A percentile compares a stretch with the other conserved stretches of the same genome.
These are phyloP conservation scores for Syncephalis fuscata DNA, from an alignment of 371 early-diverging fungal species.

Conservation along the genomic window DNA sequence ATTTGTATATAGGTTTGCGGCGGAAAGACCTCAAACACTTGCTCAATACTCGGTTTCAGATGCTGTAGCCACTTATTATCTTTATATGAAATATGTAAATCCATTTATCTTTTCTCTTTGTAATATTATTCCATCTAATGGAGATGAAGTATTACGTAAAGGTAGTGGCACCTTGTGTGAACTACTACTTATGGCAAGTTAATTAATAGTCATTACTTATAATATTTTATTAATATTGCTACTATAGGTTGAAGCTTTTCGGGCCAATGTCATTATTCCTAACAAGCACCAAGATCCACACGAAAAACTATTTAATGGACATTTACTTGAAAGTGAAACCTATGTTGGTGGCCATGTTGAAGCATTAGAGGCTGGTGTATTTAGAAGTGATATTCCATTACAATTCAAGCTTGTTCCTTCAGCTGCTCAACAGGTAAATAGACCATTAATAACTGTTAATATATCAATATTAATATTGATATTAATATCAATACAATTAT, in stretches of 20 bases:
- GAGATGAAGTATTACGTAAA: constrained; percentile 93
- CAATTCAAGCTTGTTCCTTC: constrained; percentile 69
- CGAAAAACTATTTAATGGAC: constrained; percentile 76
- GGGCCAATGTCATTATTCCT: constrained; percentile 88
- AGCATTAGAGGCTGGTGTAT: constrained; percentile 97
- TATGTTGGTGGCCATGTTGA: constrained; percentile 99
- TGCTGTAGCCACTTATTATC: constrained; percentile 98
- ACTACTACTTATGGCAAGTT: constrained; percentile 82
- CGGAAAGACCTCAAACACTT: constrained; percentile 88
- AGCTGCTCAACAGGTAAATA: constrained; percentile 46
- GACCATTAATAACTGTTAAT: background rate
- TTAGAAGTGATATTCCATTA: constrained; percentile 89
- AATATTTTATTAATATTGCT: constrained; percentile 1
- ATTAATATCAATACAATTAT: background rate
- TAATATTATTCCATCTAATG: constrained; percentile 95
- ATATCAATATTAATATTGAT: background rate
- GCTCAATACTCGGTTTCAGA: constrained; percentile 99
- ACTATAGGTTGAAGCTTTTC: constrained; percentile 77
- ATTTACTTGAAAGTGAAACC: constrained; percentile 87
- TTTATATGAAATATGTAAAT: constrained; percentile 99
- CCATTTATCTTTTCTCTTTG: constrained; percentile 99
- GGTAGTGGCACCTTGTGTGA: constrained; percentile 99
- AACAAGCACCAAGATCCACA: constrained; percentile 78
- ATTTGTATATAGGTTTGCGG: constrained; percentile 41
- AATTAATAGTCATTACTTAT: background rate